Evolutionary conservation across 2,329 filamentous ascomycete genomes (phyloP), one percentile per base, ranked within the genome.

Genomic region (Diaporthe ampelina): DNA sequence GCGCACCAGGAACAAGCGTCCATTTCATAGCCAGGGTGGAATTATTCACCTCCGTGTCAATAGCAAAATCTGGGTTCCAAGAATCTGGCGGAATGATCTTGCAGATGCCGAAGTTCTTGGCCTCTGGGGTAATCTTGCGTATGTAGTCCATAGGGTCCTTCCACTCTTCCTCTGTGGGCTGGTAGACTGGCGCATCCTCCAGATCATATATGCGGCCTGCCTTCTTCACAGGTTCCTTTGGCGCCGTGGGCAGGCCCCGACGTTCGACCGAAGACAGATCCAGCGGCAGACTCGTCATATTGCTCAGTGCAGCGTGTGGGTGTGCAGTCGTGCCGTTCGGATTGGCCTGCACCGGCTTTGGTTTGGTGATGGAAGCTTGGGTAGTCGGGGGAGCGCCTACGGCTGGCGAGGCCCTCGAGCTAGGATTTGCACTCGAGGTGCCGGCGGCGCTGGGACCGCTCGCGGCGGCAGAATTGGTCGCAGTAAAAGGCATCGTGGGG

Each of bases 41-140:
- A 52, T 35, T 58, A 76, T 90, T 82, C 88, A 98, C 96, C 91
- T 98, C 95, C 29, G 96, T 98, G 81, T 99, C 95, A 80, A 99
- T 97, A 57, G 95, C 95, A 83, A 99, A 98, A 21, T 95, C 89
- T 10, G 97, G 97, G 80, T 97, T 96, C 97, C 97, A 99, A 45
- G 89, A 92, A 76, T 97, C 94, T 0, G 97, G 97, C 7, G 97
- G 97, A 73, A 99, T 94, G 76, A 99, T 94, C 84, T 98, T 98
- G 89, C 95, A 95, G 71, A 99, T 94, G 68, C 97, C 97, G 84
- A 94, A 98, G 79, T 95, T 91, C 77, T 89, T 91, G 32, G 94
- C 97, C 82, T 98, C 95, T 1, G 94, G 92, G 0, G 92, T 88
- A 78, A 99, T 98, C 84, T 96, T 98, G 81, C 92, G 92, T 79